Conservation (phyloP, 129 eudicot genomes). For the Flaveria bidentis region DNA sequence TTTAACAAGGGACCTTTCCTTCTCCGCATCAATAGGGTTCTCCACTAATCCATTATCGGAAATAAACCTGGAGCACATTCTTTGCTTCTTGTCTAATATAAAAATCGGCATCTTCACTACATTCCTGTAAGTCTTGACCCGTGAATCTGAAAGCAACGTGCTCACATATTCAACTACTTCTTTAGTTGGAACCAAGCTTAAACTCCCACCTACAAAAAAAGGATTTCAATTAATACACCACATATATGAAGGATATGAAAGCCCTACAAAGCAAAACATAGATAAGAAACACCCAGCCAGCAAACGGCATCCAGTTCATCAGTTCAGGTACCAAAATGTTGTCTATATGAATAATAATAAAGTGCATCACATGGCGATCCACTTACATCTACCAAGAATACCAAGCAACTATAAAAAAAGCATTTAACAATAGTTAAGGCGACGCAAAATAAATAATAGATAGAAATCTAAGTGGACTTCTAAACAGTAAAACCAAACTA, state of each 20-base stretch:
- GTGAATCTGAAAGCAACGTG: conserved; percentile 59
- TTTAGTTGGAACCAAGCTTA: conserved; percentile 51
- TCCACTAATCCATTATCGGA: conserved; percentile 73
- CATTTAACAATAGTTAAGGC: neutral
- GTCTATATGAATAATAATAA: neutral
- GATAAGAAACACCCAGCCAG: neutral
- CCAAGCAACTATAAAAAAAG: neutral
- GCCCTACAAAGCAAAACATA: conserved; percentile 4
- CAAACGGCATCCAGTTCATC: neutral
- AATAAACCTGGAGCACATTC: conserved; percentile 51
- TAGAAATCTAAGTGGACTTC: neutral
- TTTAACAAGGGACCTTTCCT: conserved; percentile 61
- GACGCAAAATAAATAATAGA: neutral
- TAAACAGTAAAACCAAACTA: neutral
- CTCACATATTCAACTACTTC: conserved; percentile 53
- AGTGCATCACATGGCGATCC: neutral
- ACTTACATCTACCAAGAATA: neutral
- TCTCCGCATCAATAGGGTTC: conserved; percentile 71
- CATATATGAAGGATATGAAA: neutral
- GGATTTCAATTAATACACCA: neutral
- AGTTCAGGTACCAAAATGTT: neutral
- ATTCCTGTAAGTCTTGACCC: conserved; percentile 44
- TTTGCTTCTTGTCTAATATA: conserved; percentile 64
- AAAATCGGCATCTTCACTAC: conserved; percentile 73
- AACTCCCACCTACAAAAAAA: conserved; percentile 56